phyloP scores from a whole-genome alignment of 2,329 filamentous ascomycete species.

The Phaeosphaeria sp. region DNA sequence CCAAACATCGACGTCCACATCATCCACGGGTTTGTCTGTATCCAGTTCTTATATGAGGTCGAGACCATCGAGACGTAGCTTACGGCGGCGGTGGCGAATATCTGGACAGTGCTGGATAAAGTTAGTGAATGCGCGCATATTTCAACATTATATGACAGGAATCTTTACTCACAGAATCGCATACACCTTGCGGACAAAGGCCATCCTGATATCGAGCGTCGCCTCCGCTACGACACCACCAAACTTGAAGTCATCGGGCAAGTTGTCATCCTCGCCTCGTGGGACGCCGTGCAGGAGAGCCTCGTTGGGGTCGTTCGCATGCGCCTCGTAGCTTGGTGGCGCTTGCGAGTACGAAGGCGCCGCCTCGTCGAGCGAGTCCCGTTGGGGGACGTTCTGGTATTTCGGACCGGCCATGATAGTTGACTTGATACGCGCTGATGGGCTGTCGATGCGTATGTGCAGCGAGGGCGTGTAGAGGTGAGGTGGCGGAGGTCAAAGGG shows the following conservation, averaged over 20 bases:
- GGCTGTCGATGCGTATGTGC: neutral
- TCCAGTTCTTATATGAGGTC: slow-evolving; percentile 79
- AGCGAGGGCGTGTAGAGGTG: neutral
- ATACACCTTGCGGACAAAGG: slow-evolving; percentile 97
- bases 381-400: slow-evolving; percentile 82
- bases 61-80: slow-evolving; percentile 88
- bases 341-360: slow-evolving; percentile 68
- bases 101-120: slow-evolving; percentile 74
- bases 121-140: slow-evolving; percentile 18
- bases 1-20: slow-evolving; percentile 79
- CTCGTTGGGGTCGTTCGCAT: slow-evolving; percentile 63
- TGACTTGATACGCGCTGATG: neutral
- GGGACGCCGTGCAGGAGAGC: slow-evolving; percentile 69
- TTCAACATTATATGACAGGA: neutral
- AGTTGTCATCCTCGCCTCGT: slow-evolving; percentile 83
- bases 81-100: slow-evolving; percentile 81
- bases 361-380: slow-evolving; percentile 80
- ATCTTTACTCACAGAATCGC: slow-evolving; percentile 73
- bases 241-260: slow-evolving; percentile 99
- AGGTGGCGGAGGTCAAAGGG: neutral
- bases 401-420: slow-evolving; percentile 75
- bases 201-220: slow-evolving; percentile 93
- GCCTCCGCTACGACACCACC: slow-evolving; percentile 92
- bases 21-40: slow-evolving; percentile 81
- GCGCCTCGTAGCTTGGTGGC: slow-evolving; percentile 79